Evolutionary conservation across 768 basidiomycete species (phyloP).

Genomic region (Pulveroboletus frians): DNA sequence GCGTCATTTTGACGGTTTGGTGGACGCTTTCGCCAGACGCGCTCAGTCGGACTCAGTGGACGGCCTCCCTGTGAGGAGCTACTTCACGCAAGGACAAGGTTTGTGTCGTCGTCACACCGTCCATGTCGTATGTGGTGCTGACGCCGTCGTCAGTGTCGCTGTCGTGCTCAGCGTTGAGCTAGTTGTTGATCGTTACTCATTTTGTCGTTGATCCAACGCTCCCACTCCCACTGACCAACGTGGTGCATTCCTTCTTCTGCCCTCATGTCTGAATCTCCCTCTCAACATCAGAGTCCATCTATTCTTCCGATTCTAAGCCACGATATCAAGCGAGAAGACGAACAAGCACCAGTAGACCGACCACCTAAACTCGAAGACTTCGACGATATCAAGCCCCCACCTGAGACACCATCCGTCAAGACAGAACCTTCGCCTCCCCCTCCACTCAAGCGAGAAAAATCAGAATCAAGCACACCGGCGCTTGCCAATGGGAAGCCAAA

Average conservation of each 20-base stretch:
- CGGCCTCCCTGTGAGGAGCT: not conserved
- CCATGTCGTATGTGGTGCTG: constrained; percentile 8
- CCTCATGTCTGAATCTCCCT: constrained; percentile 29
- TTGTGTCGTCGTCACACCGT: constrained; percentile 9
- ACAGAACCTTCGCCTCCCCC: constrained; percentile 30
- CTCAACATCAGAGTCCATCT: constrained; percentile 28
- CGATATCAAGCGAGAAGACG: constrained; percentile 14
- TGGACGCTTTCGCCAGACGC: constrained; percentile 12
- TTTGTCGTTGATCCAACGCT: constrained; percentile 19
- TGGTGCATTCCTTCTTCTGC: constrained; percentile 13
- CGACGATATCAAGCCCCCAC: constrained; percentile 24
- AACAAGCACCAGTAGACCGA: constrained; percentile 4
- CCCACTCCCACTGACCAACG: constrained; percentile 14
- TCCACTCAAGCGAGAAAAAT: constrained; percentile 29
- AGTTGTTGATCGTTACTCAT: constrained; percentile 17
- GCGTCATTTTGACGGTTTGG: constrained; percentile 16
- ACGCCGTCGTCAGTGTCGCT: constrained; percentile 9
- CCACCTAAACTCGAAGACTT: constrained; percentile 18
- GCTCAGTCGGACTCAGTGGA: not conserved
- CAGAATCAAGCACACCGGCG: constrained; percentile 34
- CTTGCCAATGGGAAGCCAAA: constrained; percentile 32
- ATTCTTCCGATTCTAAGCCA: constrained; percentile 6
- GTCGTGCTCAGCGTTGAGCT: constrained; percentile 19
- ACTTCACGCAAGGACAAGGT: constrained; percentile 24
- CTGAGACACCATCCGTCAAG: constrained; percentile 26